A percentile compares a stretch with the other conserved stretches of the same genome.
phyloP scores from a whole-genome alignment of 2,329 filamentous ascomycete species.

The Verticillium nubilum region DNA sequence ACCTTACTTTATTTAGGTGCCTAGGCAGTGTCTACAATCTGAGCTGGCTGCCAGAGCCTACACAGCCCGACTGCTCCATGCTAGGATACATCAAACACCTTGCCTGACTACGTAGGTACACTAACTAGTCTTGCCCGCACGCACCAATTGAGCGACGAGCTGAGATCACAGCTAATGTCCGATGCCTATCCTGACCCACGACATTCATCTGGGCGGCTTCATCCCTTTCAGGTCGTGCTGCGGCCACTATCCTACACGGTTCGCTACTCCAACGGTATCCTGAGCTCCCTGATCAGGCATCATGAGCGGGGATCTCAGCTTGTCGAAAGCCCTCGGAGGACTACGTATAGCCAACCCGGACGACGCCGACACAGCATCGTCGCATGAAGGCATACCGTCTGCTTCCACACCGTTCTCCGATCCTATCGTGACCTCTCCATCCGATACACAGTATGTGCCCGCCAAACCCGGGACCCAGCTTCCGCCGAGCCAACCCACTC shows the following conservation, averaged over 20 bases:
- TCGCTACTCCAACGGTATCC: neutral
- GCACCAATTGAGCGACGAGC: neutral
- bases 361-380: conserved; percentile 46
- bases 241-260: conserved; percentile 3
- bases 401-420: neutral
- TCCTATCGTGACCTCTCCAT: neutral
- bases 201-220: neutral
- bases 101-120: no score
- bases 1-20: no score
- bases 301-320: conserved; percentile 91
- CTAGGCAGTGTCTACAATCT: no score
- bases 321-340: conserved; percentile 88
- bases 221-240: neutral
- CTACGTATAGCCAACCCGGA: conserved; percentile 96
- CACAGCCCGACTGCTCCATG: no score
- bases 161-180: neutral
- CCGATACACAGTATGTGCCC: neutral
- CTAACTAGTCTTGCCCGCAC: neutral
- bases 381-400: neutral
- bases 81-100: no score
- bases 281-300: conserved; percentile 21
- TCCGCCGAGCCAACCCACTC: neutral
- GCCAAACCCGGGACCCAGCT: neutral
- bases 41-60: no score
- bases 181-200: neutral